Conservation (phyloP, 148 eudicot genomes). For the Euryodendron excelsum region DNA sequence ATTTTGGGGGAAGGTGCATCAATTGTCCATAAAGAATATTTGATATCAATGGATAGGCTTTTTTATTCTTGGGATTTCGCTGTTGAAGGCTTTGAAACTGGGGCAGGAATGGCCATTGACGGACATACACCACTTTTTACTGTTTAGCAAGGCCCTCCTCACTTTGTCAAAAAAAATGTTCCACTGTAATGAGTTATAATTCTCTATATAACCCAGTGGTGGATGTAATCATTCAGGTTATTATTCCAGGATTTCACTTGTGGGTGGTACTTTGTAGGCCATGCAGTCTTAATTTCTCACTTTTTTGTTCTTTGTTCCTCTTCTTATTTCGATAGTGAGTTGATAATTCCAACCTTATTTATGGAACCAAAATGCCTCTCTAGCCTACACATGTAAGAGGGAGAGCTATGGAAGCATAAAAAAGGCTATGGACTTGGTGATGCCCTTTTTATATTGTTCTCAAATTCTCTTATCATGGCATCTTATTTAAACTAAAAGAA, state of each 20-base stretch:
- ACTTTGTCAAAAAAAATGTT: no score
- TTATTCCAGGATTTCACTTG: no score
- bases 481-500: background rate
- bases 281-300: no score
- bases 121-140: background rate
- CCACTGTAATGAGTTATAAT: background rate
- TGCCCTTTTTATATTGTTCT: no score
- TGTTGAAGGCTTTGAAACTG: conserved; percentile 1
- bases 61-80: background rate
- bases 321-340: no score
- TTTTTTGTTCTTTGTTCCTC: background rate
- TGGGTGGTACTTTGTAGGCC: no score
- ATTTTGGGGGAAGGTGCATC: background rate
- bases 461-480: background rate
- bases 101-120: background rate
- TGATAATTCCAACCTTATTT: no score
- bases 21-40: background rate
- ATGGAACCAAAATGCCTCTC: no score
- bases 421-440: no score
- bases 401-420: no score
- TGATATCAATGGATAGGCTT: background rate
- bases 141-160: background rate
- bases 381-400: no score
- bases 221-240: no score
- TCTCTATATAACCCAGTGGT: background rate